Base-by-base conservation (phyloP, 345 rosid genomes). In the Linum trigynum region DNA sequence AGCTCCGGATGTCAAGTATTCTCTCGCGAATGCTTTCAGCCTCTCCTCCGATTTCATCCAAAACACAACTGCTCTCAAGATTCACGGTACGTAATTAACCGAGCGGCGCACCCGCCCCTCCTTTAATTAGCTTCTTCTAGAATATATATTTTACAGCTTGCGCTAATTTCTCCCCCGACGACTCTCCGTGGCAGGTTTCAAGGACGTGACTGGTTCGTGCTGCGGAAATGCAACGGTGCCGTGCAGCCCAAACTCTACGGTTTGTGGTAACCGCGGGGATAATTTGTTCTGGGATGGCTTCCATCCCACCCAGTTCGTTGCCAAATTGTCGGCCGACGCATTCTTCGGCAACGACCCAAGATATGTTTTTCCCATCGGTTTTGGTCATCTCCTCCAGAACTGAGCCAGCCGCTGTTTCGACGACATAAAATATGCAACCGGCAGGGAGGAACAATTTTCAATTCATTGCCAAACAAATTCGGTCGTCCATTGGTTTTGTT, bases 281-380 rank as follows among this genome's bases (percentile, higher is more conserved):
- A 38, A 67, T 64, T n/a, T 70, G 53, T 73, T 77, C 38, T 73
- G 77, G 77, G 80, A 77, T 45, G 38, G 67, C 14, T 69, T 43
- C 56, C 75, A 70, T 64, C 77, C 72, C 7, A 56, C 74, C 15
- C 5, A 69, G 50, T 40, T 57, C 0, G 74, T 59, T 5, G 11
- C 66, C 38, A 32, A 11, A n/a, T n/a, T 69, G 16, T 39, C 73
- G 0, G 67, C 76, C 5, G 0, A 0, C 1, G 32, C 51, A n/a
- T 45, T 72, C 3, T 60, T 58, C 45, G 1, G n/a, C 32, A 43
- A 66, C 7, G 35, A 2, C 4, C 7, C 0, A 2, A 3, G 41
- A 5, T 64, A 17, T 23, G 50, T 63, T 3, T 17, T 23, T 7
- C 72, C 67, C 0, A 60, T 62, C 63, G 70, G 38, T 39, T 69